Percentiles rank a stretch among this genome's conserved stretches.
phyloP scores from a whole-genome alignment of 2,329 filamentous ascomycete species.

The Aspergillaceae sp. region DNA sequence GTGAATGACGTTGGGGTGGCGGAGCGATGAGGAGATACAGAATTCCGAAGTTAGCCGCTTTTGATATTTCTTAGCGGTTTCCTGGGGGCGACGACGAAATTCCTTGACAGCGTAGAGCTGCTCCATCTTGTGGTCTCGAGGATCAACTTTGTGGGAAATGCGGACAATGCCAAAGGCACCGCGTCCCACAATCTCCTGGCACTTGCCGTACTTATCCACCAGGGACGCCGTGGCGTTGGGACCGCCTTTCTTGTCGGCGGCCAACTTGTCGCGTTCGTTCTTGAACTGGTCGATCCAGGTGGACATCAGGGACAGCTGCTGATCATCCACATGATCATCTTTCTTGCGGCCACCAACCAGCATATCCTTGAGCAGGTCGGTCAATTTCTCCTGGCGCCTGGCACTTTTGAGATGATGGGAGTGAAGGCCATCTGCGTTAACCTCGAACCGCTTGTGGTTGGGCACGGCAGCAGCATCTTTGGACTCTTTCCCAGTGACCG shows the following conservation, averaged over 20 bases:
- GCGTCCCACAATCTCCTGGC: slow-evolving; percentile 90
- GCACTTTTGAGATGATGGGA: slow-evolving; percentile 83
- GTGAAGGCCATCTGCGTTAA: slow-evolving; percentile 60
- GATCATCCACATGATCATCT: slow-evolving; percentile 49
- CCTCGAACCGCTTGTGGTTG: slow-evolving; percentile 46
- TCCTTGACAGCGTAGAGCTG: slow-evolving; percentile 97
- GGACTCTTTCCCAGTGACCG: slow-evolving; percentile 20
- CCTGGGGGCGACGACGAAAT: slow-evolving; percentile 86
- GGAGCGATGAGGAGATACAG: slow-evolving; percentile 92
- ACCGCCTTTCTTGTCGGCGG: slow-evolving; percentile 66
- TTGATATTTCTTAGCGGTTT: slow-evolving; percentile 95
- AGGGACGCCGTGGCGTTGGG: slow-evolving; percentile 68
- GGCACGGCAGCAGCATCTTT: slow-evolving; percentile 23
- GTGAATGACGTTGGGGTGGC: slow-evolving; percentile 96
- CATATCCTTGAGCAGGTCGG: slow-evolving; percentile 80
- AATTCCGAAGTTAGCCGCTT: slow-evolving; percentile 96
- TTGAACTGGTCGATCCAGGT: slow-evolving; percentile 93
- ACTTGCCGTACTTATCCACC: slow-evolving; percentile 96
- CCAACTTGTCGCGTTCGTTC: slow-evolving; percentile 69
- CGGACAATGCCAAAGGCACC: slow-evolving; percentile 96
- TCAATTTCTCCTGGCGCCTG: slow-evolving; percentile 87
- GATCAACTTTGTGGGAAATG: slow-evolving; percentile 91
- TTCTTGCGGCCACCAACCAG: slow-evolving; percentile 75
- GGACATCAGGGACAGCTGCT: slow-evolving; percentile 83
- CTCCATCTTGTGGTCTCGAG: slow-evolving; percentile 66